Evolutionary conservation across 805 yeast genomes (phyloP).

Genomic region (Metschnikowia lachancei): DNA sequence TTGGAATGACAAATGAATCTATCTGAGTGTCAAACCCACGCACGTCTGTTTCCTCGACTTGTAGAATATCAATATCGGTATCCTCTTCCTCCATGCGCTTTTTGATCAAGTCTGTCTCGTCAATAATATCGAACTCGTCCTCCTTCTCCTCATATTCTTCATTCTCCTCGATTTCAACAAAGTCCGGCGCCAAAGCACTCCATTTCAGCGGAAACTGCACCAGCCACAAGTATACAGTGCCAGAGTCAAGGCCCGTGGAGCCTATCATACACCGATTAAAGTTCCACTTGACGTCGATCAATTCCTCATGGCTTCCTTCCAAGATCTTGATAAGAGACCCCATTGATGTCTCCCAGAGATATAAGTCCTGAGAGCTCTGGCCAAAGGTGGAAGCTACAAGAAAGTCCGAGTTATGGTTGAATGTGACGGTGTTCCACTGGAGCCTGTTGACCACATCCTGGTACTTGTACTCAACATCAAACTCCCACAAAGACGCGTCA

Average conservation of each 20-base stretch:
- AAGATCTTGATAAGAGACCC: constrained; percentile 86
- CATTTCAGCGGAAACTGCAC: constrained; percentile 84
- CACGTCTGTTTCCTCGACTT: constrained; percentile 64
- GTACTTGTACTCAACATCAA: constrained; percentile 75
- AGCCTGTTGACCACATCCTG: constrained; percentile 86
- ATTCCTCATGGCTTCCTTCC: constrained; percentile 88
- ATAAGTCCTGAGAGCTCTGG: constrained; percentile 77
- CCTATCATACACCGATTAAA: constrained; percentile 67
- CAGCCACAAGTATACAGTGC: constrained; percentile 79
- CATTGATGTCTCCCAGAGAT: constrained; percentile 87
- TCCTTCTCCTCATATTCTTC: constrained; percentile 84
- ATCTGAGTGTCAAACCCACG: constrained; percentile 59
- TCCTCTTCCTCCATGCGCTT: constrained; percentile 60
- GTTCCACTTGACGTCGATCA: constrained; percentile 87
- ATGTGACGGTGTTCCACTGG: constrained; percentile 82
- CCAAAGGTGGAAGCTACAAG: constrained; percentile 88
- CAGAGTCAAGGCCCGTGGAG: constrained; percentile 83
- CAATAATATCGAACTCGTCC: constrained; percentile 84
- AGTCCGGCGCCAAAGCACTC: constrained; percentile 96
- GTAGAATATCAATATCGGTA: constrained; percentile 61
- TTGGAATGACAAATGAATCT: constrained; percentile 62
- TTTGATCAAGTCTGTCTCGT: constrained; percentile 61
- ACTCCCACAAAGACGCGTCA: constrained; percentile 39
- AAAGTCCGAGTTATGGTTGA: constrained; percentile 75
- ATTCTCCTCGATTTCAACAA: constrained; percentile 90